Base-by-base conservation (phyloP, 495 filamentous ascomycete species). In the Trichoderma erinaceum region DNA sequence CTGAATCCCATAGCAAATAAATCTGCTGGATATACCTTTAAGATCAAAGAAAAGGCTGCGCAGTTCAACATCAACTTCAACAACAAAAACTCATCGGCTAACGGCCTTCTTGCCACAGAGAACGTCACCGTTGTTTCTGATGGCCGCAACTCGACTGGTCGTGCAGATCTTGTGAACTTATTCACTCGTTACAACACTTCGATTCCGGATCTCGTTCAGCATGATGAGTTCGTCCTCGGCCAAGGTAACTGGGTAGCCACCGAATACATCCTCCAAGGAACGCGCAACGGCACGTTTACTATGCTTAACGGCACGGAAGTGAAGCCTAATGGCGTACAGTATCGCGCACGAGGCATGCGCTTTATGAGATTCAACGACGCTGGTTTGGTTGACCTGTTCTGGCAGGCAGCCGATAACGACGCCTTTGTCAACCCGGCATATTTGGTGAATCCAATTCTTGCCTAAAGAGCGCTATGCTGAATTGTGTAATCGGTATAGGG, bases 61-160 rank as follows among this genome's bases (percentile, higher is more conserved):
- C 48, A 52, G 4, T 52, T 52, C 48, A 21, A 21, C 48, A 52
- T 21, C 16, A 52, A 52, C 48, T 52, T 52, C 48, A 52, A 52
- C 48, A 52, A n/a, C 16, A 21, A 21, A 21, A 52, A 52, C 48
- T 16, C 48, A n/a, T 52, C 48, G 7, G 48, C 48, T n/a, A 52
- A 52, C 16, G 48, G 48, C 1, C 48, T 52, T 3, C 48, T 52
- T n/a, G 48, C 48, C 16, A 52, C 48, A 18, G 48, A 52, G 7
- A 8, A 52, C n/a, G 48, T 52, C 48, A 52, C 18, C 16, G 48
- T 52, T 52, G 48, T 52, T 52, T 52, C 48, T 21, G 48, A 52
- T 21, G 48, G 48, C 48, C 48, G 48, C 15, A 52, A 52, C 18
- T 52, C 48, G 16, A 52, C 48, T 3, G 48, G 48, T 21, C 48